A percentile compares a stretch with the other conserved stretches of the same genome.
Conservation (phyloP, 1,284 basidiomycete genomes). For the Spongispora temasekensis region DNA sequence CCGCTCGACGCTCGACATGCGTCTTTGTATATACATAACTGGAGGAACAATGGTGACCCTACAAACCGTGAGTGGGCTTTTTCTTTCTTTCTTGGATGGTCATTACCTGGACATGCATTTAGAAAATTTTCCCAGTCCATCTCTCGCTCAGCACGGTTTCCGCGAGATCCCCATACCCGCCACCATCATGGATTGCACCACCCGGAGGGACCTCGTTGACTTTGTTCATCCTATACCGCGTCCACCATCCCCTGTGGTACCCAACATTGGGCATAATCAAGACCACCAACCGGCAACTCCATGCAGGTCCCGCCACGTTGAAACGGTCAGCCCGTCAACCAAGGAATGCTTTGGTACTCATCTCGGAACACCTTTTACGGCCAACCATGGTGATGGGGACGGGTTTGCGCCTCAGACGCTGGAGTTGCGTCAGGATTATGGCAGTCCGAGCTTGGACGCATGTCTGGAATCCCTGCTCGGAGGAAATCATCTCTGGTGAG, state of each 20-base stretch:
- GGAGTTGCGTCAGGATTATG: conserved; percentile 65
- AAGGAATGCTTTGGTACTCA: conserved; percentile 66
- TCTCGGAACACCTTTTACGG: conserved; percentile 56
- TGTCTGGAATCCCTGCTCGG: conserved; percentile 65
- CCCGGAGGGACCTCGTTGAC: conserved; percentile 17
- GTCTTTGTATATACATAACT: conserved; percentile 37
- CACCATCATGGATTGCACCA: conserved; percentile 24
- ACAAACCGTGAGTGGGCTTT: conserved; percentile 26
- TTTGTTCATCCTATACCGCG: conserved; percentile 30
- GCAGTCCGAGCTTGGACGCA: conserved; percentile 48
- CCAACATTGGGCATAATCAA: background rate
- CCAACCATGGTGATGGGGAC: conserved; percentile 66
- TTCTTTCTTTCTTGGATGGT: background rate
- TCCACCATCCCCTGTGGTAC: background rate
- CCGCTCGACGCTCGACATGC: conserved; percentile 18
- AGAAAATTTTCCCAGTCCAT: conserved; percentile 16
- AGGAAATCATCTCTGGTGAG: conserved; percentile 65
- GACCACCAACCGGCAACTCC: background rate
- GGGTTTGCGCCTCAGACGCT: conserved; percentile 49
- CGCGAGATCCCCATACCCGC: conserved; percentile 29
- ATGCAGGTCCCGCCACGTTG: too few species aligned
- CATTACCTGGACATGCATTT: conserved; percentile 27
- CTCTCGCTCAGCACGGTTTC: conserved; percentile 16
- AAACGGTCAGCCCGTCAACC: conserved; percentile 20
- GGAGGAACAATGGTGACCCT: conserved; percentile 34